Conservation (phyloP, 495 filamentous ascomycete genomes). For the Podospora anserina region DNA sequence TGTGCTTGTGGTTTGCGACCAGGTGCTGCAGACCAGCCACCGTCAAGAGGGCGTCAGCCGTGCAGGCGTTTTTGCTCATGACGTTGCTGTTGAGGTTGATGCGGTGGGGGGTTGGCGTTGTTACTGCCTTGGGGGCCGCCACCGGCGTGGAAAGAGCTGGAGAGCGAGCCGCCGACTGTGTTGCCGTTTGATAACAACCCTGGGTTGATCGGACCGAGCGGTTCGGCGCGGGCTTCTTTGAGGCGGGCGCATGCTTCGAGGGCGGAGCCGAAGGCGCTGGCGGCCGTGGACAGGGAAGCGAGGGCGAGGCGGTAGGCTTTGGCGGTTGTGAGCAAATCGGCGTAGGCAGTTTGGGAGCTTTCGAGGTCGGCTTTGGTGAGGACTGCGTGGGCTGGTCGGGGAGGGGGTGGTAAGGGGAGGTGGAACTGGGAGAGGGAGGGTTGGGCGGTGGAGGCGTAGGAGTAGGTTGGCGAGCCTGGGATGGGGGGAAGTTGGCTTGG, state of each 20-base stretch:
- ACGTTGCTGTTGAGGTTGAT: constrained; percentile 16
- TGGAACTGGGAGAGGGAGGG: constrained; percentile 52
- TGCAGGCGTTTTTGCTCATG: constrained; percentile 49
- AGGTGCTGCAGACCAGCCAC: constrained; percentile 62
- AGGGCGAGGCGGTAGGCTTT: constrained; percentile 60
- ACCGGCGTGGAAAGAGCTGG: constrained; percentile 19
- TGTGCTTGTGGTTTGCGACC: constrained; percentile 63
- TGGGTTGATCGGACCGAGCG: constrained; percentile 27
- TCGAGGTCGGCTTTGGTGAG: constrained; percentile 60
- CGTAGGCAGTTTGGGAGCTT: constrained; percentile 56
- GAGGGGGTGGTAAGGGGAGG: constrained; percentile 56
- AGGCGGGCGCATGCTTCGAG: constrained; percentile 63
- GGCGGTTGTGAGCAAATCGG: constrained; percentile 56
- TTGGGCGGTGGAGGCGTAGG: constrained; percentile 59
- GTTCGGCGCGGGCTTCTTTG: constrained; percentile 55
- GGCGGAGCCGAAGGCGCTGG: constrained; percentile 58
- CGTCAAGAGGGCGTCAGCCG: constrained; percentile 56
- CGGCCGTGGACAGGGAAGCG: constrained; percentile 53
- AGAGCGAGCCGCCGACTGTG: neutral
- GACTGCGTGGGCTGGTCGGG: constrained; percentile 52
- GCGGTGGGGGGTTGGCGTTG: neutral
- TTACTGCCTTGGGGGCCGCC: constrained; percentile 22
- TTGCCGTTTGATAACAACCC: neutral
- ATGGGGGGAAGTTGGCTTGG: constrained; percentile 51
- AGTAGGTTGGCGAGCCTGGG: constrained; percentile 57